Evolutionary conservation across 331 rosid genomes (phyloP), one percentile per base, ranked within the genome.

Genomic region (Rhamnella rubrinervis): DNA sequence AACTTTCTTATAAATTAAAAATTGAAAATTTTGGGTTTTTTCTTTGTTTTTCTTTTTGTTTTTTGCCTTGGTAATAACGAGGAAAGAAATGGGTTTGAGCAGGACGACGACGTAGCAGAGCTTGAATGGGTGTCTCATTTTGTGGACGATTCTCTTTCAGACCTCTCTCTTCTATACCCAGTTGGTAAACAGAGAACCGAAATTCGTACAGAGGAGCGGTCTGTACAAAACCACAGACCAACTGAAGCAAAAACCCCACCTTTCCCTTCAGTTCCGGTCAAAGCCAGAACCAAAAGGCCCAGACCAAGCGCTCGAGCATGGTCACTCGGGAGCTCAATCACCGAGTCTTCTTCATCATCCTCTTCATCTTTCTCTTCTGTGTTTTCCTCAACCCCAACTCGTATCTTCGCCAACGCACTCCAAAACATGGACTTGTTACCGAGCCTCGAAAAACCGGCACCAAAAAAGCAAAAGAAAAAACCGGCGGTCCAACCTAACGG

Each of bases 121-220:
- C 78, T 93, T 0, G 98, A 93, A 75, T 93, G 98, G 98, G 92
- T 93, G 69, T 93, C 98, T 38, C 96, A 82, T 55, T 85, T 90
- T 31, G 98, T 88, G n/a, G 96, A 93, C 63, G 98, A 93, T 70
- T 87, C 90, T 74, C 35, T 75, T 18, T 79, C 84, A 5, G 97
- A 87, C 50, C 71, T 79, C 2, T 66, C 95, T 15, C 81, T 92
- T 55, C 26, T 79, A 1, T 77, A 77, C 70, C 77, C 95, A 14
- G 71, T 78, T 28, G 78, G 61, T 15, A 59, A 74, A 16, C 75
- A 39, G 40, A 80, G 74, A 51, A 31, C 71, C 1, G 82, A 64
- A 31, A 13, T 67, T 70, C 46, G 20, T 19, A 7, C 21, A 0
- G 10, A 10, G 61, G 63, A 56, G 59, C 74, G 78, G 80, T 15